phyloP scores from a whole-genome alignment of 257 asterid species.

The Ocimum tenuiflorum region DNA sequence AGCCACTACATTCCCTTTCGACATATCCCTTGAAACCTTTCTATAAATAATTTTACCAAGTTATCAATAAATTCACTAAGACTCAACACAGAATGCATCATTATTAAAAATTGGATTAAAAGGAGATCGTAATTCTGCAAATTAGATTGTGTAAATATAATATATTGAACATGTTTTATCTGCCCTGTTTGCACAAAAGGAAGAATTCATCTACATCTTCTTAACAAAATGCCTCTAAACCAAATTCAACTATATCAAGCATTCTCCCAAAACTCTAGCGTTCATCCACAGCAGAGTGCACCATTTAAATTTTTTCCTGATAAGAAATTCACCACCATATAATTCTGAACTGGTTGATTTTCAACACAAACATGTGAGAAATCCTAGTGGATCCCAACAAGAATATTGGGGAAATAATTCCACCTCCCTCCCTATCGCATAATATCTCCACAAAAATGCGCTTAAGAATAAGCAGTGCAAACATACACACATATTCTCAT shows the following conservation, averaged over 20 bases:
- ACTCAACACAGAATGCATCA: not conserved
- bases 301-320: not conserved
- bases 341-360: not conserved
- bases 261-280: not conserved
- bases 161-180: not conserved
- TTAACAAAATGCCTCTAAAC: not conserved
- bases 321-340: not conserved
- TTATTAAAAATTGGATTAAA: not conserved
- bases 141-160: too few relatives aligned
- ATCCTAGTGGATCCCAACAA: not conserved
- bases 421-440: not conserved
- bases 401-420: not conserved
- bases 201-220: not conserved
- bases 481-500: not conserved
- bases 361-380: not conserved
- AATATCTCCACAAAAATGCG: not conserved
- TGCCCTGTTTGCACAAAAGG: not conserved
- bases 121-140: too few relatives aligned
- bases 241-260: not conserved
- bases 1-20: too few relatives aligned
- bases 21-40: too few relatives aligned
- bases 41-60: not conserved
- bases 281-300: not conserved
- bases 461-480: not conserved
- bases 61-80: not conserved